Conservation (phyloP, 225 moss, liverwort and hornwort species). For the Takakia lepidozioides region DNA sequence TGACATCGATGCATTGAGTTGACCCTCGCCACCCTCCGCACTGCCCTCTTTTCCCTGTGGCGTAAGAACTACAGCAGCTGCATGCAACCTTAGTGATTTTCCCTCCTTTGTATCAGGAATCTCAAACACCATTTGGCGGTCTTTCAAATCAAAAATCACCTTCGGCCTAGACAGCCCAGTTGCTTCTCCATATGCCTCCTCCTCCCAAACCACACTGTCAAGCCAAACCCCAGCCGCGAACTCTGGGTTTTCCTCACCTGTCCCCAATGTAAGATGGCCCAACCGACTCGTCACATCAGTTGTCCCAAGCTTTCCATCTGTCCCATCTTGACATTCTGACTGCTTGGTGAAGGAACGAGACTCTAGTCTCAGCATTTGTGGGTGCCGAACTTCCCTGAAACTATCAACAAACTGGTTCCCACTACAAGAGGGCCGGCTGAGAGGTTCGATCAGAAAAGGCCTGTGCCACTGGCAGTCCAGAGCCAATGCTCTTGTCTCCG, state of each 20-base stretch:
- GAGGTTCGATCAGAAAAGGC: constrained; percentile 62
- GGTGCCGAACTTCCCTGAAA: constrained; percentile 40
- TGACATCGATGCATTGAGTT: constrained; percentile 45
- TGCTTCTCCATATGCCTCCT: constrained; percentile 12
- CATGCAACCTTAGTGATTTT: constrained; percentile 57
- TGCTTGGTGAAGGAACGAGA: constrained; percentile 15
- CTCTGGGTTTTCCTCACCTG: constrained; percentile 61
- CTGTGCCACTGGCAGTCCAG: constrained; percentile 37
- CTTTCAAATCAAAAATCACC: constrained; percentile 81
- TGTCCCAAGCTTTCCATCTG: too few relatives aligned
- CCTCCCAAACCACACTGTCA: constrained; percentile 48
- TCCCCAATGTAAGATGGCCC: constrained; percentile 41
- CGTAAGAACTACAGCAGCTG: constrained; percentile 82
- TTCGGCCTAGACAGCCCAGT: constrained; percentile 32
- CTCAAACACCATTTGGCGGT: constrained; percentile 96
- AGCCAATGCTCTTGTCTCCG: too few relatives aligned
- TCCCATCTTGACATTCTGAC: constrained; percentile 17
- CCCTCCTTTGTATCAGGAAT: constrained; percentile 51
- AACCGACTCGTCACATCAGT: constrained; percentile 47
- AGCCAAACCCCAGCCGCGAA: constrained; percentile 79
- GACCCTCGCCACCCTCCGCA: constrained; percentile 56
- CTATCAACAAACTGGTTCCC: constrained; percentile 17
- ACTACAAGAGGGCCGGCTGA: constrained; percentile 34
- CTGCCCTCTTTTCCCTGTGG: constrained; percentile 53
- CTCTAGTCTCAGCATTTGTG: constrained; percentile 85